Base-by-base conservation (phyloP, 345 rosid genomes). In the Pistacia integerrima region DNA sequence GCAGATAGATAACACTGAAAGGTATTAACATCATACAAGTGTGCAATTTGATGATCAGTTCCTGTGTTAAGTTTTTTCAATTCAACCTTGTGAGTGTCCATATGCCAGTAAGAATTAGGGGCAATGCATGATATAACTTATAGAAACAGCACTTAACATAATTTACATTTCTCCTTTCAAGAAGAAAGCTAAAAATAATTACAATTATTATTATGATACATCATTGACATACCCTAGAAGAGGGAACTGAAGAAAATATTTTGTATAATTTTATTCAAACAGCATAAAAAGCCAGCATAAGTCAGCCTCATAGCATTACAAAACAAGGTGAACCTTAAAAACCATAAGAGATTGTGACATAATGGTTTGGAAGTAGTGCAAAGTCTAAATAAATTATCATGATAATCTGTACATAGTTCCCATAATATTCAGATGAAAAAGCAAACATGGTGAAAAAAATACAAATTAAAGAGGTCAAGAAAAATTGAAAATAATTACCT, bases 31-130 rank as follows among this genome's bases (percentile, higher is more conserved):
- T 94, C 97, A 38, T 94, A 92, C 75, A 94, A 82, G 84, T 90
- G 98, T 54, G 94, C 81, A 82, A 93, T 82, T 67, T 84, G 84
- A 86, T 94, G 98, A 81, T 90, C 95, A 8, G 97, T 93, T 82
- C 94, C 98, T 93, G 85, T 64, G 72, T 72, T 46, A 10, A 54
- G 80, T 44, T 55, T 75, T 60, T 68, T 68, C 41, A 54, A 35
- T 49, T 74, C 36, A 77, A 54, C 77, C 69, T 49, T 36, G 64
- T 82, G 51, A 84, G 63, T 48, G 30, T 46, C 51, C 73, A 74
- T 71, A 64, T 52, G 65, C 65, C 55, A n/a, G 59, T 46, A 63
- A 2, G 10, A 46, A 28, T 67, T 58, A 60, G 48, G 58, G 58
- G 16, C 9, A 60, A 59, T 59, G 52, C 0, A 30, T 5, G 49